A percentile compares a stretch with the other conserved stretches of the same genome.
These are phyloP conservation scores for Cryptosporidium parvum DNA, from an alignment of 169 alveolate genomes.

Conservation along the genomic window DNA sequence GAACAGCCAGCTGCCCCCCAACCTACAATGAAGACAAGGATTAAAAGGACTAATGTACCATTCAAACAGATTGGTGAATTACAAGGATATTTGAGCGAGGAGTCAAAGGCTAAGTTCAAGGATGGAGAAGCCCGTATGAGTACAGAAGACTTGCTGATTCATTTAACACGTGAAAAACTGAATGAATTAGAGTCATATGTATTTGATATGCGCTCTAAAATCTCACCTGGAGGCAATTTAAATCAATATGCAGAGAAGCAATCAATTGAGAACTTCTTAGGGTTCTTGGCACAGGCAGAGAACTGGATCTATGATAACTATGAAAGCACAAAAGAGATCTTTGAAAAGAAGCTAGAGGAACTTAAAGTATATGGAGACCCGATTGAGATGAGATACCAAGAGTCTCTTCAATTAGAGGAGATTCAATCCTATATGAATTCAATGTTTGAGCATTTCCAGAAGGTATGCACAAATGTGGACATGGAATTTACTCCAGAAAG, in stretches of 20 bases:
- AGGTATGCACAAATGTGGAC: constrained; percentile 26
- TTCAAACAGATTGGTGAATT: constrained; percentile 32
- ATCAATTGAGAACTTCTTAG: constrained; percentile 29
- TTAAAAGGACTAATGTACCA: constrained; percentile 62
- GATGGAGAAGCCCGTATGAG: constrained; percentile 77
- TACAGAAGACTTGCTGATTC: constrained; percentile 73
- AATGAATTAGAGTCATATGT: constrained; percentile 80
- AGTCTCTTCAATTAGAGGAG: constrained; percentile 50
- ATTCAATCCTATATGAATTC: constrained; percentile 56
- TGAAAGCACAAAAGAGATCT: constrained; percentile 57
- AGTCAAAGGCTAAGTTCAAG: constrained; percentile 41
- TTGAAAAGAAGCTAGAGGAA: constrained; percentile 60
- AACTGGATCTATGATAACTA: constrained; percentile 78
- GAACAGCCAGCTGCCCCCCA: constrained; percentile 31
- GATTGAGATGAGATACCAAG: constrained; percentile 63
- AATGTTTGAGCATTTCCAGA: constrained; percentile 39
- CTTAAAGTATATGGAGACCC: constrained; percentile 65
- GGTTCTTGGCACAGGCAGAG: constrained; percentile 74
- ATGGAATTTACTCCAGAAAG: constrained; percentile 70
- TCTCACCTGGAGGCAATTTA: constrained; percentile 66
- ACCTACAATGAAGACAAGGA: constrained; percentile 57
- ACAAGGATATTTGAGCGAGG: constrained; percentile 54
- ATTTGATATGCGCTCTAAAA: constrained; percentile 71
- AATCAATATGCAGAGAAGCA: constrained; percentile 54
- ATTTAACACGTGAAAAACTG: constrained; percentile 77